phyloP scores from a whole-genome alignment of 129 eudicot species.

The Arctium lappa region DNA sequence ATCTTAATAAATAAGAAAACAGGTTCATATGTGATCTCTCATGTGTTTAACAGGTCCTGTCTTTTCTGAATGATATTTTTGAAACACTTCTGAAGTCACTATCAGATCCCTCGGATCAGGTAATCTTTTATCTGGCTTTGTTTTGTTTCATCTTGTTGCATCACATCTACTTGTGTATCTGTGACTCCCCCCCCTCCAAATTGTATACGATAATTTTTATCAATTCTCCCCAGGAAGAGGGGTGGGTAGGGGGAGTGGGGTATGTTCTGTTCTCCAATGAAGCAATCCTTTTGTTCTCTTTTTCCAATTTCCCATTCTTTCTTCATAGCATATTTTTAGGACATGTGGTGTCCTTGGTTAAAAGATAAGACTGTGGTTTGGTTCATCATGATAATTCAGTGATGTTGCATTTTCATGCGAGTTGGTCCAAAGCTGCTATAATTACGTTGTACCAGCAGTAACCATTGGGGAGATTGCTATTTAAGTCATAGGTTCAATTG shows the following conservation, averaged over 20 bases:
- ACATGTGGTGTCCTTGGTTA: neutral
- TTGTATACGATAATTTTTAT: too few relatives aligned
- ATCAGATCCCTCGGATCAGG: slow-evolving; percentile 97
- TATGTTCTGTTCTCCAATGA: neutral
- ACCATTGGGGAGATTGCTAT: neutral
- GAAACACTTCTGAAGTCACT: slow-evolving; percentile 89
- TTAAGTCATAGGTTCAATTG: neutral
- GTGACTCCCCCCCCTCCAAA: neutral
- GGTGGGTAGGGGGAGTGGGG: neutral
- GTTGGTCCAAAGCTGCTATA: neutral
- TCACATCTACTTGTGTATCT: neutral
- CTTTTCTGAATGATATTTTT: slow-evolving; percentile 74
- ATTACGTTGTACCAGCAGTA: neutral
- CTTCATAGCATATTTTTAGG: neutral
- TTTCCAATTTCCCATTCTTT: neutral
- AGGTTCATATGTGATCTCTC: slow-evolving; percentile 14
- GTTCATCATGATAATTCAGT: neutral
- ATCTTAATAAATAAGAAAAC: slow-evolving; percentile 8
- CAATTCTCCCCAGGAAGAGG: neutral
- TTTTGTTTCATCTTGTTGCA: neutral
- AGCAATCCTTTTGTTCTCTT: neutral
- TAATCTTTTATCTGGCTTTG: slow-evolving; percentile 33
- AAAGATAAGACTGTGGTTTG: neutral
- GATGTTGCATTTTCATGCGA: neutral
- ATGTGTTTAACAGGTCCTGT: slow-evolving; percentile 60